These are phyloP conservation scores for Hyaloperonospora arabidopsidis DNA, from an alignment of 352 stramenopile genomes.

Conservation along the genomic window DNA sequence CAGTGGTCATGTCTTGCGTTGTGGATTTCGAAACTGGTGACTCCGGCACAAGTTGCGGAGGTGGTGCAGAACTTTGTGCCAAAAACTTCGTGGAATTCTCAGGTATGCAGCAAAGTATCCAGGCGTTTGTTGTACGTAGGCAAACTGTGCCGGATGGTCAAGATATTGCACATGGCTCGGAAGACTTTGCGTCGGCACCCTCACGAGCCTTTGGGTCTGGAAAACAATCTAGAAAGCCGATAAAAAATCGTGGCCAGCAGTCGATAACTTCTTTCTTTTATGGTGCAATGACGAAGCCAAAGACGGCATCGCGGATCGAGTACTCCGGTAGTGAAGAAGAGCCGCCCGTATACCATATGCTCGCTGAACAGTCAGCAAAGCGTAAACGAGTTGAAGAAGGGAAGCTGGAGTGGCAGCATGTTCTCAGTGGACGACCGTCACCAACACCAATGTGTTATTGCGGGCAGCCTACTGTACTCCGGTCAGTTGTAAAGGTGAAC, in stretches of 20 bases:
- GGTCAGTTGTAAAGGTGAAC: conserved; percentile 68
- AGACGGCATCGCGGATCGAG: conserved; percentile 1
- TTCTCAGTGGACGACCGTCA: conserved; percentile 54
- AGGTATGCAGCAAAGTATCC: conserved; percentile 65
- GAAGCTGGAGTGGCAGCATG: conserved; percentile 43
- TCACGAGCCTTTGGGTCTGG: not conserved
- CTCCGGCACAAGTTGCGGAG: conserved; percentile 11
- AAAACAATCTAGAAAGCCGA: conserved; percentile 9
- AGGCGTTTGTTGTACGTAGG: conserved; percentile 30
- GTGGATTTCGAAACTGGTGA: conserved; percentile 30
- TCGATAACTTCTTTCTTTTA: conserved; percentile 54
- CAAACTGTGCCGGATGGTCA: conserved; percentile 2
- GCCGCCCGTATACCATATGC: conserved; percentile 10
- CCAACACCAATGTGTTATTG: conserved; percentile 62
- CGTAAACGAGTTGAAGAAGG: conserved; percentile 29
- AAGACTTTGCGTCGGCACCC: too few species aligned
- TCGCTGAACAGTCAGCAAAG: conserved; percentile 25
- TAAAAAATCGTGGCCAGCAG: conserved; percentile 25
- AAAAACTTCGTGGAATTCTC: conserved; percentile 73
- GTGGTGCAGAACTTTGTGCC: conserved; percentile 45
- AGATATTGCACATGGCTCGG: conserved; percentile 1
- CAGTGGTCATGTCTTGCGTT: conserved; percentile 42
- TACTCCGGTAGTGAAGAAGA: not conserved
- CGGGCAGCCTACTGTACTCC: conserved; percentile 56
- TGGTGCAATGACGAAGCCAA: conserved; percentile 17